Base-by-base conservation (phyloP, 1,284 basidiomycete species). In the Chondrostereum purpureum region DNA sequence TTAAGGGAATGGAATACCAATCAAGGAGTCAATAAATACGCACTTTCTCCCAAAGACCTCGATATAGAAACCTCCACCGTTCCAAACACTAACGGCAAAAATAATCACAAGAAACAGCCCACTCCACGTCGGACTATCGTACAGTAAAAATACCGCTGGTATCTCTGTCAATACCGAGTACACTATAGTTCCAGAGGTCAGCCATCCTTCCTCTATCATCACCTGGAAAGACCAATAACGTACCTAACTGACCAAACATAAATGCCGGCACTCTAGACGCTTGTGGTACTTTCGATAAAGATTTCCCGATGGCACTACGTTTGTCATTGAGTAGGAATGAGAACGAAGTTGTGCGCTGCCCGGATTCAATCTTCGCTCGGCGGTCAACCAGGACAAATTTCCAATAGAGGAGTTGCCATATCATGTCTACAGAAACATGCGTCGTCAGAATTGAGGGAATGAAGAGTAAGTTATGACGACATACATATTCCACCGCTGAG, bases 1-100 rank as follows among this genome's bases (percentile, higher is more conserved):
- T 27, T 19, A 54, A 18, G 47, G 44, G 35, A 13, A 18, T 47
- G 34, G 20, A 33, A 23, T 20, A 51, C 16, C 46, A 17, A 10
- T 14, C n/a, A 41, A 21, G 17, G 31, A 35, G 22, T 31, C 36
- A 49, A 31, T 20, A 39, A 39, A 44, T 24, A 77, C 87, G 53
- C 52, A 92, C 90, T 94, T 94, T 65, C 92, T 79, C 27, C 92
- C 92, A 60, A 94, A 95, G 22, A 95, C 92, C 61, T 97, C 93
- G 50, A 96, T 92, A 62, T 95, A 95, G 70, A 80, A 91, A 6
- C 79, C 87, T 50, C 76, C 89, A 43, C 79, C 88, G 55, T 91
- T 91, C 88, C 89, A 91, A 1, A 86, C 86, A 50, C 83, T 85
- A 36, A 91, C 88, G 22, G 75, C 69, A 57, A 95, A 89, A 39